Evolutionary conservation across 441 rosid genomes (phyloP).

Genomic region (Theobroma grandiflorum): DNA sequence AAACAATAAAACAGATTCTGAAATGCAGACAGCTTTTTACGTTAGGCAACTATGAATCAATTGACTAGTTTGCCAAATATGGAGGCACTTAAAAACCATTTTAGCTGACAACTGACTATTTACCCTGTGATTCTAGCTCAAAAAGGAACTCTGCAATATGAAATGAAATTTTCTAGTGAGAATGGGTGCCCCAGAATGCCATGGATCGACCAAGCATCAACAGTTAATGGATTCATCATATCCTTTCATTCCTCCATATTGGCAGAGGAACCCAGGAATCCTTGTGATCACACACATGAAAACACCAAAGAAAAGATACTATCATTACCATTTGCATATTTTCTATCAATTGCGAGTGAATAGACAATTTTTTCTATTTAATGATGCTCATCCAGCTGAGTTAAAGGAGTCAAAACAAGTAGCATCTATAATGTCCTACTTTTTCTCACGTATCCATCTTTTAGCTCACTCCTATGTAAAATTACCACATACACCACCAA

Average conservation of each 20-base stretch:
- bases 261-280: not conserved
- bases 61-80: conserved; percentile 8
- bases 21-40: not conserved
- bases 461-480: conserved; percentile 1
- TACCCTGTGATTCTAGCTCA: conserved; percentile 5
- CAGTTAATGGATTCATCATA: conserved; percentile 2
- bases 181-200: conserved; percentile 11
- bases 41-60: conserved; percentile 23
- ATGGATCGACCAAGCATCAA: conserved; percentile 3
- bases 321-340: not conserved
- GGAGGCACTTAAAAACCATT: conserved; percentile 11
- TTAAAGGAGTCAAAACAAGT: conserved; percentile 4
- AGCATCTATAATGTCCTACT: not conserved
- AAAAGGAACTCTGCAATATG: not conserved
- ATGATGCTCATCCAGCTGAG: conserved; percentile 6
- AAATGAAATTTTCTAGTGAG: not conserved
- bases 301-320: not conserved
- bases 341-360: not conserved
- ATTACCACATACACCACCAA: not conserved
- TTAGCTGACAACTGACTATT: conserved; percentile 19
- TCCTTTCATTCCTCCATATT: conserved; percentile 6
- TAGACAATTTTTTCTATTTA: conserved; percentile 2
- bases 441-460: not conserved
- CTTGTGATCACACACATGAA: not conserved
- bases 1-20: conserved; percentile 16